Evolutionary conservation across 2,329 filamentous ascomycete genomes (phyloP), one percentile per base, ranked within the genome.

Genomic region (Aspergillus amoenus): DNA sequence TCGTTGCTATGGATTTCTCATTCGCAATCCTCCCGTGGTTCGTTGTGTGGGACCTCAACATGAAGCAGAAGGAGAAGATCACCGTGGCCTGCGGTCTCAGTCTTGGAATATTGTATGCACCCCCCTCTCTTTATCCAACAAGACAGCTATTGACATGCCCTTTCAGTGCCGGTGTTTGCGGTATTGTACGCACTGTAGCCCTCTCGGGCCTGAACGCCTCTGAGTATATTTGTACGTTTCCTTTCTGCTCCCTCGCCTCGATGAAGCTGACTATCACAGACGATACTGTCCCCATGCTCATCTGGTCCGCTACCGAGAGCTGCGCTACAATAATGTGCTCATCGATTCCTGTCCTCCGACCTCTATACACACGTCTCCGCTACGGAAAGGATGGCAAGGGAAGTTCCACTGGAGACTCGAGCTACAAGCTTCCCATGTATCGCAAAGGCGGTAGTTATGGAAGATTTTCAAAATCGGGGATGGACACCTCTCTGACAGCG

Each of bases 371-470:
- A 13, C 46, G 46, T 18, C 11, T 49, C 32, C n/a, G 18, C 2
- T 64, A 66, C 52, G 61, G 61, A 3, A 58, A 58, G 9, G 58
- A 64, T 30, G 52, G 60, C 45, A 59, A 60, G 21, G n/a, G 42
- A 12, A 34, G 45, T 41, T 51, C 55, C 45, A 55, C 55, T 6
- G 56, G 56, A 18, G 59, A 64, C 39, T 58, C 51, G 3, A 59
- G 62, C 17, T 66, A 66, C 55, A 61, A 65, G 39, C 30, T 66
- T 9, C 64, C 62, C 3, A 58, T 64, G 58, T 66, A 66, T 40
- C 61, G 52, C 15, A 61, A 50, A 18, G 47, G 55, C 44, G 56
- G 57, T 4, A 61, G 60, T 13, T 60, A 61, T 32, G 59, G 59
- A 27, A 57, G 58, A 39, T 37, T 60, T 21, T 22, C 46, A 4